phyloP scores from a whole-genome alignment of 2,329 filamentous ascomycete genomes.

The Elsinoe necatrix region DNA sequence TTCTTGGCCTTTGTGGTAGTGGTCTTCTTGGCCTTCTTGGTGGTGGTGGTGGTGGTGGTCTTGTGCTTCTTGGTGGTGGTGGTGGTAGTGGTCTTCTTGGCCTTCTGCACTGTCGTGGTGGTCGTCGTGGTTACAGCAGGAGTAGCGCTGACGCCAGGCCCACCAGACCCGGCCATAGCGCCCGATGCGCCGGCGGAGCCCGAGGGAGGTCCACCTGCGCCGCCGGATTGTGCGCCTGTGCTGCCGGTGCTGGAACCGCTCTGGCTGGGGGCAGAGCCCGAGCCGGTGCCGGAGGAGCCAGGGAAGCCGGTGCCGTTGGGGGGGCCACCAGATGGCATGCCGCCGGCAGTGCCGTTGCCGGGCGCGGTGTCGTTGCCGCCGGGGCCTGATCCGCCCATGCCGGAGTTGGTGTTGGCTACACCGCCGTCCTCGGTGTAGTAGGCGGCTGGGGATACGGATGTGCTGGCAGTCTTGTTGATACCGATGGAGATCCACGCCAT shows the following conservation, averaged over 20 bases:
- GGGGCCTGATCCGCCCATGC: slow-evolving; percentile 3
- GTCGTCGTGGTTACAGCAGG: neutral
- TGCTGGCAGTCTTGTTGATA: slow-evolving; percentile 18
- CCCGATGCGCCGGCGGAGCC: neutral
- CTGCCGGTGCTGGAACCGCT: neutral
- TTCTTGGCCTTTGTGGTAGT: slow-evolving; percentile 2
- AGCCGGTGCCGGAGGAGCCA: slow-evolving; percentile 22
- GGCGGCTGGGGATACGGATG: slow-evolving; percentile 17
- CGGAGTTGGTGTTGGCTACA: slow-evolving; percentile 15
- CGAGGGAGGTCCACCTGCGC: slow-evolving; percentile 2
- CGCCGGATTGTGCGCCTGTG: neutral
- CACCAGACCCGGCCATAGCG: neutral
- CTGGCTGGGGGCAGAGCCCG: slow-evolving; percentile 27
- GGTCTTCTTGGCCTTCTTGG: slow-evolving; percentile 10
- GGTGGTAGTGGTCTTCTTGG: slow-evolving; percentile 12
- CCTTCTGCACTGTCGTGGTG: neutral
- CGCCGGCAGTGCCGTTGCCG: slow-evolving; percentile 2
- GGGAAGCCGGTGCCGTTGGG: slow-evolving; percentile 19
- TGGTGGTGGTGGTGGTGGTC: neutral
- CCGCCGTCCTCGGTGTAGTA: slow-evolving; percentile 15
- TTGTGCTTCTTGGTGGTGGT: neutral
- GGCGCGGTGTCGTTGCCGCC: neutral
- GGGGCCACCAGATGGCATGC: slow-evolving; percentile 10
- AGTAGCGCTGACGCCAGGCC: neutral
- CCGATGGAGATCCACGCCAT: slow-evolving; percentile 43